Evolutionary conservation across 495 filamentous ascomycete genomes (phyloP).

Genomic region (Tuber melanosporum): DNA sequence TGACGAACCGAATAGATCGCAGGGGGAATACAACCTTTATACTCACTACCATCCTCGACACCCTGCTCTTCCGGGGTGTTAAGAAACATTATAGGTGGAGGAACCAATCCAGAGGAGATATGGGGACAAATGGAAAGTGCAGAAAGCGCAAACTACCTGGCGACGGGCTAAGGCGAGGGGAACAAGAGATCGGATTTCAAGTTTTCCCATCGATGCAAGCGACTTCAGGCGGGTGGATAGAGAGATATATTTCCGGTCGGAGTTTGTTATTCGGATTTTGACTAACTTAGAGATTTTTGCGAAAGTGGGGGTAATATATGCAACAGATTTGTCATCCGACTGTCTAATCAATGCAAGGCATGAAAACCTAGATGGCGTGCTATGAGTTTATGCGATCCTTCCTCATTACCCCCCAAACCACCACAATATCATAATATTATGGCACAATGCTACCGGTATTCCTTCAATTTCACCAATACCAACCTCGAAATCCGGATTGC

Average conservation of each 20-base stretch:
- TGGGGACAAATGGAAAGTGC: conserved; percentile 48
- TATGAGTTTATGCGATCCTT: background rate
- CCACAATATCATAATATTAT: no score
- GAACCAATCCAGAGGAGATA: conserved; percentile 46
- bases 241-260: background rate
- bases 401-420: background rate
- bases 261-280: background rate
- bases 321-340: background rate
- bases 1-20: conserved; percentile 47
- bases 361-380: background rate
- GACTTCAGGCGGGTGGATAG: background rate
- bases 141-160: conserved; percentile 58
- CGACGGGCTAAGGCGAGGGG: conserved; percentile 58
- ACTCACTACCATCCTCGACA: conserved; percentile 50
- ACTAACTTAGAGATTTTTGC: background rate
- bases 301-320: background rate
- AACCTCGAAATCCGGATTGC: background rate
- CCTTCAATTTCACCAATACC: background rate
- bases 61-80: conserved; percentile 51
- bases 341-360: background rate
- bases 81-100: conserved; percentile 60
- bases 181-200: conserved; percentile 63
- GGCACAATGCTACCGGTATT: no score
- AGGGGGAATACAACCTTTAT: conserved; percentile 62
- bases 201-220: conserved; percentile 39